These are phyloP conservation scores for Coemansia sp. DNA, from an alignment of 192 early-diverging fungal genomes.

Conservation along the genomic window DNA sequence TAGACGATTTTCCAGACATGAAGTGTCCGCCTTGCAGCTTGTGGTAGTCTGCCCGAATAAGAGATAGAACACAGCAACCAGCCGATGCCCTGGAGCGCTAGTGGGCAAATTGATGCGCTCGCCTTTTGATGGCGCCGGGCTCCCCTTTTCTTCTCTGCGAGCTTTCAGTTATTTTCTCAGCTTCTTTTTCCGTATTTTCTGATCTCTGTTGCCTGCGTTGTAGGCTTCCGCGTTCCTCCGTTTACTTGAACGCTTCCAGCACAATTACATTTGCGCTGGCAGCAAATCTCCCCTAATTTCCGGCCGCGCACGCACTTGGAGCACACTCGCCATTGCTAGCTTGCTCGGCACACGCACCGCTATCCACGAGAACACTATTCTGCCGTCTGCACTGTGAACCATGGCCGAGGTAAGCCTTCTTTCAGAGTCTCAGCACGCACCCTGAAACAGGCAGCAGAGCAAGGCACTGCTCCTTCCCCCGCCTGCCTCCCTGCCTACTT, in stretches of 20 bases:
- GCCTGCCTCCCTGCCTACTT: neutral
- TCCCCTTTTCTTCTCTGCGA: slow-evolving; percentile 4
- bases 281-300: slow-evolving; percentile 1
- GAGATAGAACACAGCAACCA: neutral
- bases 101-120: neutral
- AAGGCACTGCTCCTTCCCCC: neutral
- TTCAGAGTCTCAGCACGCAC: neutral
- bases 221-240: neutral
- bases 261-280: slow-evolving; percentile 6
- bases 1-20: neutral
- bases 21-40: no score
- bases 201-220: slow-evolving; percentile 7
- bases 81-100: neutral
- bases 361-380: neutral
- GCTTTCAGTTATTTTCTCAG: slow-evolving; percentile 7
- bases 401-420: slow-evolving; percentile 37
- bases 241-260: neutral
- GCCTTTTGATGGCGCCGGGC: neutral
- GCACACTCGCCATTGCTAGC: neutral
- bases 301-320: neutral
- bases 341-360: neutral
- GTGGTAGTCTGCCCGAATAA: neutral
- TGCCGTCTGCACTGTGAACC: neutral
- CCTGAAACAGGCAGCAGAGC: neutral
- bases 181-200: slow-evolving; percentile 11